These are phyloP conservation scores for Lenzites betulinus DNA, from an alignment of 768 basidiomycete species.

Conservation along the genomic window DNA sequence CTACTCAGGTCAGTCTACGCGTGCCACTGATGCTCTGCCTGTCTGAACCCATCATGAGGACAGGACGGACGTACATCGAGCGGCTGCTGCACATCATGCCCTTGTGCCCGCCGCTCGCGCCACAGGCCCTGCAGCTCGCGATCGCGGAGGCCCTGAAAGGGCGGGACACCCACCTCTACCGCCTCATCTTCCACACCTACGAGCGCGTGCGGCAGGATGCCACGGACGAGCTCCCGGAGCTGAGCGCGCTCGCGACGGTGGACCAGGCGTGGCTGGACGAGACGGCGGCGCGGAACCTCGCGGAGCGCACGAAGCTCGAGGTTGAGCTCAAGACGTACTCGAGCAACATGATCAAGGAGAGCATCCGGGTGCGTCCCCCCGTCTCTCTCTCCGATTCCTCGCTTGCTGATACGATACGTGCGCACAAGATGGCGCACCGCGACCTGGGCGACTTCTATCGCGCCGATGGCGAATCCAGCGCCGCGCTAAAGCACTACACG, in stretches of 20 bases:
- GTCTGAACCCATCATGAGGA: not conserved
- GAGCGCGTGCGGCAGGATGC: conserved; percentile 42
- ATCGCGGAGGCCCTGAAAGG: conserved; percentile 64
- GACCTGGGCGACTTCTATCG: conserved; percentile 85
- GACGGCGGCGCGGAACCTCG: conserved; percentile 59
- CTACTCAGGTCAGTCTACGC: conserved; percentile 64
- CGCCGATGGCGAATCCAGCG: conserved; percentile 66
- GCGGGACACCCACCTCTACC: conserved; percentile 67
- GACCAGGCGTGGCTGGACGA: conserved; percentile 79
- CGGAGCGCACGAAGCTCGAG: conserved; percentile 84
- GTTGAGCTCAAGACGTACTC: conserved; percentile 93
- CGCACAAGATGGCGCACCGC: conserved; percentile 81
- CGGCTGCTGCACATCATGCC: conserved; percentile 70
- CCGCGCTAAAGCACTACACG: conserved; percentile 80
- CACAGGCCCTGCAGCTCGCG: conserved; percentile 70
- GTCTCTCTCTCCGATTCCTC: not conserved
- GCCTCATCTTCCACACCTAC: conserved; percentile 53
- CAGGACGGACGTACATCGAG: conserved; percentile 77
- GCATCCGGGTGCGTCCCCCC: conserved; percentile 70
- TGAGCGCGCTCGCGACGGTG: conserved; percentile 49
- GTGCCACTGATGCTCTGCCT: not conserved
- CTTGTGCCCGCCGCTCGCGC: conserved; percentile 66
- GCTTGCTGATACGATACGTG: not conserved
- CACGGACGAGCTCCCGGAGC: conserved; percentile 45
- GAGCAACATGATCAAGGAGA: conserved; percentile 99